Evolutionary conservation across 148 eudicot species (phyloP).

Genomic region (Amaranthus hypochondriacus): DNA sequence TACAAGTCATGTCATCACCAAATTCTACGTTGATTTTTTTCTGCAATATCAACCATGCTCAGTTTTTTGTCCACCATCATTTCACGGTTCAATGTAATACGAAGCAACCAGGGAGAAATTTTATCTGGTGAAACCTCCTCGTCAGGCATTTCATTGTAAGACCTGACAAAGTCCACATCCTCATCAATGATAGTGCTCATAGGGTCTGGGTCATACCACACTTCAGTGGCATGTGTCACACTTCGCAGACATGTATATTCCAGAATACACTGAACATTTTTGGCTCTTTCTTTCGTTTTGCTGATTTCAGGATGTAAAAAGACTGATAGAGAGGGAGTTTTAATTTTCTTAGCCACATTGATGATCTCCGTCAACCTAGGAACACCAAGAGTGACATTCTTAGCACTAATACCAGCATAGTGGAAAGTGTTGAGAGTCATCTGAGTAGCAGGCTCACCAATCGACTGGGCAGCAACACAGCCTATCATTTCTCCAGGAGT

Average conservation of each 20-base stretch:
- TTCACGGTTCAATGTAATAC: conserved; percentile 88
- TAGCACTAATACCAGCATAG: conserved; percentile 99
- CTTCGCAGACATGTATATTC: conserved; percentile 93
- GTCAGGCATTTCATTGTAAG: conserved; percentile 98
- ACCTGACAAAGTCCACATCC: conserved; percentile 89
- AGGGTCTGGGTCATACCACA: conserved; percentile 98
- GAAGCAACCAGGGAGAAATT: conserved; percentile 98
- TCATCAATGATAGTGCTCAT: conserved; percentile 89
- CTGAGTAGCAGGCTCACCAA: conserved; percentile 99
- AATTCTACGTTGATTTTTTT: conserved; percentile 90
- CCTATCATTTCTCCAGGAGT: conserved; percentile 99
- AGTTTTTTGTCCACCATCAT: conserved; percentile 98
- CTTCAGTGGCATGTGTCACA: conserved; percentile 98
- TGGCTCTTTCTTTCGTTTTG: conserved; percentile 82
- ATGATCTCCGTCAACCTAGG: conserved; percentile 98
- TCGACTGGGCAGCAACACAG: conserved; percentile 99
- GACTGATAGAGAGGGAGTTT: conserved; percentile 94
- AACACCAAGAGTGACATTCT: conserved; percentile 98
- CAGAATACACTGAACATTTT: conserved; percentile 87
- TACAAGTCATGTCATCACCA: conserved; percentile 86
- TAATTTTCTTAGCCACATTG: conserved; percentile 95
- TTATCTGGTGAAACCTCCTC: conserved; percentile 92
- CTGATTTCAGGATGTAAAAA: conserved; percentile 73
- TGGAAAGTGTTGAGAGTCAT: conserved; percentile 98
- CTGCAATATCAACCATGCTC: conserved; percentile 97